Evolutionary conservation across 2,329 filamentous ascomycete genomes (phyloP).

Genomic region (Metarhizium humberi): DNA sequence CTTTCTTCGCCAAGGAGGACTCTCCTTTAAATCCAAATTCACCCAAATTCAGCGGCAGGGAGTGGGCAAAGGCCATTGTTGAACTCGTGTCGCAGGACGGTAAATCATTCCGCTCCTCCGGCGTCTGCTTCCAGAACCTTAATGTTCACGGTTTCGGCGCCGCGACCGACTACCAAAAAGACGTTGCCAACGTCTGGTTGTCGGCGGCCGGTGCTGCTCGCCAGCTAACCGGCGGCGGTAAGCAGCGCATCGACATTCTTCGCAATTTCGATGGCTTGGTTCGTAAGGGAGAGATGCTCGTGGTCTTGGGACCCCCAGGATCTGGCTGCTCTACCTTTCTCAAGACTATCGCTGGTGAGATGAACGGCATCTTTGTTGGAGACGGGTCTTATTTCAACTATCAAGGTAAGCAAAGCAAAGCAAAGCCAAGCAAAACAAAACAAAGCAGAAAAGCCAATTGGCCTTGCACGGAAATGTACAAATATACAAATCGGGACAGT

Average conservation of each 20-base stretch:
- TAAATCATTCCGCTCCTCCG: conserved; percentile 48
- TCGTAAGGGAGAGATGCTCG: conserved; percentile 63
- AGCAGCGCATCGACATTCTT: conserved; percentile 57
- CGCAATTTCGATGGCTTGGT: conserved; percentile 60
- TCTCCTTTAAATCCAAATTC: conserved; percentile 46
- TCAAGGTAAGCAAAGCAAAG: conserved; percentile 43
- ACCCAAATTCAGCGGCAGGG: conserved; percentile 41
- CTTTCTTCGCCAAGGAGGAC: conserved; percentile 38
- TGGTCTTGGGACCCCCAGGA: conserved; percentile 63
- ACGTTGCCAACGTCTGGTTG: conserved; percentile 53
- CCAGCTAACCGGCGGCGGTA: conserved; percentile 40
- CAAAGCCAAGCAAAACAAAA: neutral
- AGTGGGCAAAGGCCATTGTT: conserved; percentile 53
- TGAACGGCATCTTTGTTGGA: conserved; percentile 68
- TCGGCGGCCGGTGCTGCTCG: conserved; percentile 34
- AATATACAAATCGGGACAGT: neutral
- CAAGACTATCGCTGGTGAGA: conserved; percentile 77
- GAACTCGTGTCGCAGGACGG: conserved; percentile 42
- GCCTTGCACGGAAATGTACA: neutral
- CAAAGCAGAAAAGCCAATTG: neutral
- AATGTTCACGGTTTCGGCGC: conserved; percentile 60
- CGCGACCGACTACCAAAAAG: conserved; percentile 62
- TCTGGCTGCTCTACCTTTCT: conserved; percentile 77
- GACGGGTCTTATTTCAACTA: conserved; percentile 70
- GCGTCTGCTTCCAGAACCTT: conserved; percentile 57